These are phyloP conservation scores for Erodium texanum DNA, from an alignment of 441 rosid genomes.

Conservation along the genomic window DNA sequence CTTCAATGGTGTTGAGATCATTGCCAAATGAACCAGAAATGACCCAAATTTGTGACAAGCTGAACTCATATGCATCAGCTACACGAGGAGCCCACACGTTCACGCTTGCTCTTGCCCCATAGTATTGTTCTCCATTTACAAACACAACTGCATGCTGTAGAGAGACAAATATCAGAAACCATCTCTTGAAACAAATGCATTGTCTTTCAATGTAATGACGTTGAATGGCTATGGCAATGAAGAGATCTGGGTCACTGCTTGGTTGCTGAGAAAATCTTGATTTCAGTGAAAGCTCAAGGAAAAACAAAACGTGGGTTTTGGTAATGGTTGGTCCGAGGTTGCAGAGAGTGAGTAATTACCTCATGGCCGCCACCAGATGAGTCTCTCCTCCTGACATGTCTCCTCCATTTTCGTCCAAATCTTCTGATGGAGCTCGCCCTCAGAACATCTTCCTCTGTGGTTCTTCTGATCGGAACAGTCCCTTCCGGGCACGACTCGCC, in stretches of 20 bases:
- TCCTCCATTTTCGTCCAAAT: conserved; percentile 42
- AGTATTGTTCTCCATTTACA: conserved; percentile 54
- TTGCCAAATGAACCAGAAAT: conserved; percentile 64
- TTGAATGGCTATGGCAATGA: not conserved
- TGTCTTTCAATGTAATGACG: too few relatives aligned
- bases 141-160: conserved; percentile 61
- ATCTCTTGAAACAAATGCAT: too few relatives aligned
- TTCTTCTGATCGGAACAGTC: conserved; percentile 56
- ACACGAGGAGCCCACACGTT: conserved; percentile 63
- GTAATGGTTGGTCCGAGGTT: too few relatives aligned
- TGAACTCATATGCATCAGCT: conserved; percentile 45
- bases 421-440: conserved; percentile 42
- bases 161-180: not conserved
- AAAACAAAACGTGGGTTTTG: not conserved
- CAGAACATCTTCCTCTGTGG: conserved; percentile 40
- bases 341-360: conserved; percentile 22
- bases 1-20: conserved; percentile 68
- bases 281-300: not conserved
- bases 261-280: not conserved
- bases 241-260: not conserved
- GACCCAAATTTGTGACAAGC: conserved; percentile 63
- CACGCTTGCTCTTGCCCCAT: conserved; percentile 61
- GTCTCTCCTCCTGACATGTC: conserved; percentile 39
- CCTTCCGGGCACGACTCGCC: conserved; percentile 62
- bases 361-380: conserved; percentile 56